Evolutionary conservation across 176 grass and related monocot species (phyloP), one percentile per base, ranked within the genome.

Genomic region (Cenchrus fungigraminus): DNA sequence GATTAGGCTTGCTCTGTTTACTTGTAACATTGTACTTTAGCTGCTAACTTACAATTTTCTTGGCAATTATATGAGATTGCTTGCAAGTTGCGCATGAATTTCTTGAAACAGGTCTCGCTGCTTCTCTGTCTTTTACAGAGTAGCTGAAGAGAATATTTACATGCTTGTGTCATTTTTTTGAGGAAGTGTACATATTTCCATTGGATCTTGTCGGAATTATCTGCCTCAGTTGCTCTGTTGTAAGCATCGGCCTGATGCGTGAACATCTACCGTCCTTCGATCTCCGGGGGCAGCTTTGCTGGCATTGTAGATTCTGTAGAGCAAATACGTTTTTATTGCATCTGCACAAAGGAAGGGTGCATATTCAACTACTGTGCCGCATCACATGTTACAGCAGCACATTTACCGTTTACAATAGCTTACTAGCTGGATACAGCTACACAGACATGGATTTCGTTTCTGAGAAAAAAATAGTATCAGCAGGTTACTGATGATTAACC

Each of bases 21-120:
- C 50, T 82, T 73, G 40, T 60, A 43, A 68, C 51, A 61, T 74
- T 78, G 63, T 59, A 73, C 58, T 78, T 34, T 6, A 25, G 19
- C 68, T 79, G 73, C 44, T 65, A 49, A 68, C 47, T 68, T 8
- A 2, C 29, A 37, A 75, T 32, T 37, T 54, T 57, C 16, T 42
- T 12, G 29, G 14, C 14, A 75, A 75, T 28, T 57, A 74, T 34
- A 40, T 40, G 31, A 12, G 52, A 57, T 54, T 20, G 54, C 32
- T 56, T 57, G 52, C 52, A 20, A 76, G 16, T 42, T 40, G 51
- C 29, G 17, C 4, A 53, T 76, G 8, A 6, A 5, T 31, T 66
- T 66, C 65, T 68, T 13, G 13, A 42, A 42, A 14, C 13, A 76
- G 57, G 9, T 34, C 7, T 40, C 10, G 10, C 16, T 68, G 28